These are phyloP conservation scores for Penicillium manginii DNA, from an alignment of 495 filamentous ascomycete genomes.

Conservation along the genomic window DNA sequence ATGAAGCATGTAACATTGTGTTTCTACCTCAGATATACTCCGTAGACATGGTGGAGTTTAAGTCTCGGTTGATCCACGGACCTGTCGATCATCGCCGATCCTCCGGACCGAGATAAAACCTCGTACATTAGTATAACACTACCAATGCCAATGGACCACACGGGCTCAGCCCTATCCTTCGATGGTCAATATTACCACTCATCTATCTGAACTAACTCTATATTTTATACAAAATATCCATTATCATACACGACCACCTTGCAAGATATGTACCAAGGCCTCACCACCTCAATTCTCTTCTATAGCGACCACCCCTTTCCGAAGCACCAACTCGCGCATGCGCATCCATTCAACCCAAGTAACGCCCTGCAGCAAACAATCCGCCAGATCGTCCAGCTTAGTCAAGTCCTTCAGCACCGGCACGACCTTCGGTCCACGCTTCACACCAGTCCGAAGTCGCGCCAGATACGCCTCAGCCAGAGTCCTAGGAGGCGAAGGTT, in stretches of 20 bases:
- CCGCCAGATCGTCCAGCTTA: slow-evolving; percentile 91
- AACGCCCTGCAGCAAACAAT: slow-evolving; percentile 84
- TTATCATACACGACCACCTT: slow-evolving; percentile 1
- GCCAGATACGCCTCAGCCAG: slow-evolving; percentile 50
- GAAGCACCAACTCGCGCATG: slow-evolving; percentile 57
- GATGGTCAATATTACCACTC: too few relatives aligned
- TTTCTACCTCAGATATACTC: too few relatives aligned
- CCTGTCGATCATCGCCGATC: slow-evolving; percentile 5
- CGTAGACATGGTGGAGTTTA: too few relatives aligned
- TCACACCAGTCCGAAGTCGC: slow-evolving; percentile 39
- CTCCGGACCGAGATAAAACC: background rate
- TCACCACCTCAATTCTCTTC: slow-evolving; percentile 8
- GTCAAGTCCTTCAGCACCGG: slow-evolving; percentile 32
- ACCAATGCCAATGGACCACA: too few relatives aligned
- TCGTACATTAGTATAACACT: background rate
- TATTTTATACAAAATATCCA: background rate
- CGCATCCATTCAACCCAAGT: slow-evolving; percentile 85
- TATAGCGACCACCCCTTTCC: slow-evolving; percentile 31
- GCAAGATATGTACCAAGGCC: background rate
- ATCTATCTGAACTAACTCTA: too few relatives aligned
- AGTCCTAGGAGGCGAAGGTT: slow-evolving; percentile 36
- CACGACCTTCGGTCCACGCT: slow-evolving; percentile 15
- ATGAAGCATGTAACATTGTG: too few relatives aligned
- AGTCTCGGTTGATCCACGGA: background rate
- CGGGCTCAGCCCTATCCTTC: too few relatives aligned